Evolutionary conservation across 495 filamentous ascomycete species (phyloP).

Genomic region (Ramalina intermedia): DNA sequence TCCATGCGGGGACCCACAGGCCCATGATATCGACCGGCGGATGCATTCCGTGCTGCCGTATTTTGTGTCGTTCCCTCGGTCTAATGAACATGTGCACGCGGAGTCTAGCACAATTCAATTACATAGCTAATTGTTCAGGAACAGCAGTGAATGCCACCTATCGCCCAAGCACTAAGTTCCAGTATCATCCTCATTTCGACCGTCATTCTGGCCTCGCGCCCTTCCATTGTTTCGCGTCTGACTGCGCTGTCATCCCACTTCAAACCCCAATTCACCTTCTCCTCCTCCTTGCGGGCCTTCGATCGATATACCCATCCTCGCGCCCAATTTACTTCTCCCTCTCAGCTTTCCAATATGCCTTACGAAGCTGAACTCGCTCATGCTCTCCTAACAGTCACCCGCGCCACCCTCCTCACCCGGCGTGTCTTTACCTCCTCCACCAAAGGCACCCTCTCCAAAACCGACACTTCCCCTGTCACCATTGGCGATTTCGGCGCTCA

Average conservation of each 20-base stretch:
- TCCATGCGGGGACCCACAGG: too few relatives aligned
- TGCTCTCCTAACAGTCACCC: constrained; percentile 83
- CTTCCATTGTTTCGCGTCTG: not conserved
- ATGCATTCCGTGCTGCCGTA: too few relatives aligned
- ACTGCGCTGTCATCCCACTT: not conserved
- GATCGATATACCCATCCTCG: not conserved
- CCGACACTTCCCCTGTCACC: constrained; percentile 90
- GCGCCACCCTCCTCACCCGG: constrained; percentile 78
- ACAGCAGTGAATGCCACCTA: too few relatives aligned
- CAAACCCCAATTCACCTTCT: not conserved
- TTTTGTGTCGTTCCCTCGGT: too few relatives aligned
- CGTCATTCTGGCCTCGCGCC: not conserved
- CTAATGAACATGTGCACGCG: too few relatives aligned
- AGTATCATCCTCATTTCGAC: not conserved
- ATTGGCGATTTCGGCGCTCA: constrained; percentile 97
- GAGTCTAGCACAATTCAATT: too few relatives aligned
- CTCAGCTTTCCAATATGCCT: constrained; percentile 24
- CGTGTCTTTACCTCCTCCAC: constrained; percentile 81
- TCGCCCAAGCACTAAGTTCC: too few relatives aligned
- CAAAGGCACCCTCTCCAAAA: constrained; percentile 87
- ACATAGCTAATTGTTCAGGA: too few relatives aligned
- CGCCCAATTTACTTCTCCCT: constrained; percentile 8
- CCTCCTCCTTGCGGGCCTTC: not conserved
- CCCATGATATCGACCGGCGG: too few relatives aligned
- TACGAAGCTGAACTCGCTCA: constrained; percentile 75